Base-by-base conservation (phyloP, 2,329 filamentous ascomycete genomes). In the Pseudovirgaria hyperparasitica region DNA sequence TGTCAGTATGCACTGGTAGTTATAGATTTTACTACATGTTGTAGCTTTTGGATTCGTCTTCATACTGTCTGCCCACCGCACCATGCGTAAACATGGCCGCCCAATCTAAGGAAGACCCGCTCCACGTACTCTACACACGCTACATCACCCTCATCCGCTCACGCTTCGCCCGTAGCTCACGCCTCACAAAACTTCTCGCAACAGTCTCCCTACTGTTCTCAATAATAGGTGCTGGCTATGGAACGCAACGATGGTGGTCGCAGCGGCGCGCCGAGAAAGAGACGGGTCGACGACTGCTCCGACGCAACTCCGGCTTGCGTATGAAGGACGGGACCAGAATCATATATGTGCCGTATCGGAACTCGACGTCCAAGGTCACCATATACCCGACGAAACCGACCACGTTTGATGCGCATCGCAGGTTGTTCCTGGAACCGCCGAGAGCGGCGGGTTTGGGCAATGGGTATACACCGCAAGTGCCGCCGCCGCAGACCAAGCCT, bases 311-410 rank as follows among this genome's bases (percentile, higher is more conserved):
- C 17, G 92, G 85, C 45, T 65, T 96, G 36, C 73, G 81, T 55
- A 84, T 87, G 43, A 94, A 94, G 58, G 90, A 96, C 63, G 90
- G 90, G 26, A 87, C 84, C 25, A 70, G 90, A 29, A 92, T 85
- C 9, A 90, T 98, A 32, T 96, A 90, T 48, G 90, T 98, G 16
- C 86, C 87, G 2, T 90, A 93, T 55, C 84, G 82, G 53, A 72
- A 85, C 40, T 67, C 75, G 28, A 93, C 85, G 2, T 80, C 85
- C 39, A 92, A 92, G 54, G 87, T 98, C 25, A 78, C 80, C 31
- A 94, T 98, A 37, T 67, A 82, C 48, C 77, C 80, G 5, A 98
- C 86, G 16, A 94, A 94, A 49, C 72, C 76, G 12, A 79, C 87
- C 19, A 98, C 90, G 0, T 98, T 96, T 50, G 87, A 98, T 63